Evolutionary conservation across 1,284 basidiomycete genomes (phyloP), one percentile per base, ranked within the genome.

Genomic region (Tetrapyrgos nigripes): DNA sequence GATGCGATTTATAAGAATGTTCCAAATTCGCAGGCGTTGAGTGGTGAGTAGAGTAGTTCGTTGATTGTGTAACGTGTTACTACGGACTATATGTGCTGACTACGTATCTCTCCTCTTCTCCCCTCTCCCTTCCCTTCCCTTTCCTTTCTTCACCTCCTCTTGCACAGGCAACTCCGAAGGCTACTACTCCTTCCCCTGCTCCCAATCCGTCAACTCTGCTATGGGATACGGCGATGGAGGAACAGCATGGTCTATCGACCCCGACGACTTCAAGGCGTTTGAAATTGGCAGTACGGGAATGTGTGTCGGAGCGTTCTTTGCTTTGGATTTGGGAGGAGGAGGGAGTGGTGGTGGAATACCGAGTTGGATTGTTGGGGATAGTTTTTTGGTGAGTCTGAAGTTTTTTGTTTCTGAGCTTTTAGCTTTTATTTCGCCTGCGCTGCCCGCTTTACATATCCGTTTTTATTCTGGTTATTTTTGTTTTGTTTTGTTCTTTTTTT

Each of bases 291-390:
- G 76, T 6, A 74, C 74, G 49, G 68, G 73, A 52, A 69, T 73
- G 51, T 98, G 97, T 70, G 79, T 97, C 48, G 96, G 96, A 50
- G 89, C 93, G 0, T 86, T 98, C 74, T 98, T 98, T 70, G 82
- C 80, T 52, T 77, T 94, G 51, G 71, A 80, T 52, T 79, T 85
- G 13, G 78, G 81, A 2, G 71, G 74, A n/a, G 79, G 77, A 63
- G 73, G 69, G 21, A 63, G 68, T 9, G 75, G 76, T 1, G 64
- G 74, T 4, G 81, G 74, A 49, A 79, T 83, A n/a, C 91, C 92
- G 2, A 64, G 76, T n/a, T 97, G 94, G 92, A 97, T 98, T 65
- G 79, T 97, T 48, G 96, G 96, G 24, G 96, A 97, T 68, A 91
- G 93, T 1, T 98, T 99, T 83, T 82, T 98, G 52, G 94, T 94